These are phyloP conservation scores for Rubia peregrina DNA, from an alignment of 305 asterid genomes.

Conservation along the genomic window DNA sequence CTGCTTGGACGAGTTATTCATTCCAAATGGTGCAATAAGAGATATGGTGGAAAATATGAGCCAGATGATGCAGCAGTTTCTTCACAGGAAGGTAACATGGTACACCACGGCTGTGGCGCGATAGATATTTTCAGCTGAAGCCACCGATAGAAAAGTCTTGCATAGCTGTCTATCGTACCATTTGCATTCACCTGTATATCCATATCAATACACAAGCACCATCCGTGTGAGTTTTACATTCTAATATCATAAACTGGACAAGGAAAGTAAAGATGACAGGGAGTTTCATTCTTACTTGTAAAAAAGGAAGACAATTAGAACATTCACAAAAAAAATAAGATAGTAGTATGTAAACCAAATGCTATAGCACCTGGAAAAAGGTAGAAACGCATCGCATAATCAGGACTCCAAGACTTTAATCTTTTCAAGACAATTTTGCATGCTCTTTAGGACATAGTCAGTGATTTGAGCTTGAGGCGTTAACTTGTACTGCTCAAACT, in stretches of 20 bases:
- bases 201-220: too few species aligned
- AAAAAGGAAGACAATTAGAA: neutral
- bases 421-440: slow-evolving; percentile 68
- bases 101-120: neutral
- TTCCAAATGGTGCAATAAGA: too few species aligned
- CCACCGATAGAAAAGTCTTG: too few species aligned
- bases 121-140: too few species aligned
- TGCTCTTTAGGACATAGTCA: slow-evolving; percentile 37
- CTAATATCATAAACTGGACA: neutral
- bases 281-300: neutral
- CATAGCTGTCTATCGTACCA: too few species aligned
- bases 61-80: neutral
- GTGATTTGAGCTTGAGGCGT: slow-evolving; percentile 40
- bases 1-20: too few species aligned
- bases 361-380: neutral
- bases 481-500: slow-evolving; percentile 63
- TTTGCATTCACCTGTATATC: too few species aligned
- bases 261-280: neutral
- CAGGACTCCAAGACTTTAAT: slow-evolving; percentile 57
- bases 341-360: neutral
- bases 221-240: too few species aligned
- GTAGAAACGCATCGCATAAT: slow-evolving; percentile 1
- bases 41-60: too few species aligned
- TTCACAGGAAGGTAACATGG: neutral
- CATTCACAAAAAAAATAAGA: neutral